Evolutionary conservation across 2,329 filamentous ascomycete species (phyloP).

Genomic region (Microcyclosporella mali): DNA sequence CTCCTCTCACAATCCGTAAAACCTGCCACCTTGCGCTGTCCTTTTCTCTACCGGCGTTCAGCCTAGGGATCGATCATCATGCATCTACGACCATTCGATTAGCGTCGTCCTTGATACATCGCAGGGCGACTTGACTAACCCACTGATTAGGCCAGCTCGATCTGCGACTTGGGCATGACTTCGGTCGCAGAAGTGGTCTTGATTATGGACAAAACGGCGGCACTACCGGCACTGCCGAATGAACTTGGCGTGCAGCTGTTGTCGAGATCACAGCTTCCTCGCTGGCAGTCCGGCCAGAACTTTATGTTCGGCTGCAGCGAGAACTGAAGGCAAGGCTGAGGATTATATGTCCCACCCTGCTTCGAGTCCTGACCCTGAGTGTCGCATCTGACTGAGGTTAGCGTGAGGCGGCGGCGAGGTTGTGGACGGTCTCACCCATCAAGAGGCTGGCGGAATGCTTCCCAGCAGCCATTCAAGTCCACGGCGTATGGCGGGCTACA

Average conservation of each 20-base stretch:
- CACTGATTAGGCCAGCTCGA: too few species aligned
- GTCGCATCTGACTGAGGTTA: slow-evolving; percentile 1
- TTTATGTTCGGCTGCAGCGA: not conserved
- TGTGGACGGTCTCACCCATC: not conserved
- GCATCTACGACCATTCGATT: too few species aligned
- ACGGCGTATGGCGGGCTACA: not conserved
- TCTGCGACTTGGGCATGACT: too few species aligned
- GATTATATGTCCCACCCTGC: not conserved
- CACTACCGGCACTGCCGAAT: too few species aligned
- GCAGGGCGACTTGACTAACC: too few species aligned
- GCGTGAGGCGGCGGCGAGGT: not conserved
- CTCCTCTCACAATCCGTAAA: too few species aligned
- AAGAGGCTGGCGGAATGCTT: not conserved
- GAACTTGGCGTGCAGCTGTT: not conserved
- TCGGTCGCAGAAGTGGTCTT: too few species aligned
- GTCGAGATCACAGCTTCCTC: not conserved
- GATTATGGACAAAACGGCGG: too few species aligned
- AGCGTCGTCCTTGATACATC: too few species aligned
- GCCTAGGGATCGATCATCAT: too few species aligned
- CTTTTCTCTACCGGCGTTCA: too few species aligned
- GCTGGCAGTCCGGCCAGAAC: not conserved
- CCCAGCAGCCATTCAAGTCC: not conserved
- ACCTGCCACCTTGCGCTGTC: too few species aligned
- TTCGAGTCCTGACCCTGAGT: not conserved
- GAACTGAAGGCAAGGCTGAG: not conserved